Evolutionary conservation across 768 basidiomycete genomes (phyloP), one percentile per base, ranked within the genome.

Genomic region (Trametes sanguinea): DNA sequence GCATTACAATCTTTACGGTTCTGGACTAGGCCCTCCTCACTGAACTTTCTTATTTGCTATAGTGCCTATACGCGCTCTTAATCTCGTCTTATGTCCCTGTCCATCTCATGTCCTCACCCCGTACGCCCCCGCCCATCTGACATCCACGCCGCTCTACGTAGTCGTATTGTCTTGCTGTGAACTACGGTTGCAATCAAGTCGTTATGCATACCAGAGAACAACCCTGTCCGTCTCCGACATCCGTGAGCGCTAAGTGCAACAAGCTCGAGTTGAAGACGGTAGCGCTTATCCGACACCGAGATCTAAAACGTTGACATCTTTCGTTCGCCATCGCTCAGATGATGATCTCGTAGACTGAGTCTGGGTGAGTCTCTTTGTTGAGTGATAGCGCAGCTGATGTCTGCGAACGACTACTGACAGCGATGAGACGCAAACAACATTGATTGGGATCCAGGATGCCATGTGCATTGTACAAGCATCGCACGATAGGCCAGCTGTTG

Each of bases 1-100:
- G 50, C 40, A 44, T 27, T 51, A 64, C 63, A 55, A 54, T 60
- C 63, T 60, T 56, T 64, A 59, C 62, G 57, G 51, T 45, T 51
- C 57, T 48, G 62, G 62, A 63, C 62, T 54, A 47, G 52, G 62
- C 33, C 30, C 53, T 22, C 22, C 22, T 51, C 57, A 50, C 22
- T 56, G 63, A 57, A 64, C 63, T 60, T 64, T 60, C 51, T 64
- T 60, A 64, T 64, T 57, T 54, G 51, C 60, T 64, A 64, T 64
- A 60, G 58, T 60, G 47, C 58, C 27, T 48, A 62, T 52, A 56
- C 63, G 54, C 63, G 47, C 59, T 46, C 63, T 51, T 60, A 64
- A 60, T 32, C 45, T 22, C 35, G 35, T 37, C 39, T 42, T 44
- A 60, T 64, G 58, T 52, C 54, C 50, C 11, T 43, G 44, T 51